Conservation (phyloP, 495 filamentous ascomycete genomes). For the Thermothielavioides terrestris region DNA sequence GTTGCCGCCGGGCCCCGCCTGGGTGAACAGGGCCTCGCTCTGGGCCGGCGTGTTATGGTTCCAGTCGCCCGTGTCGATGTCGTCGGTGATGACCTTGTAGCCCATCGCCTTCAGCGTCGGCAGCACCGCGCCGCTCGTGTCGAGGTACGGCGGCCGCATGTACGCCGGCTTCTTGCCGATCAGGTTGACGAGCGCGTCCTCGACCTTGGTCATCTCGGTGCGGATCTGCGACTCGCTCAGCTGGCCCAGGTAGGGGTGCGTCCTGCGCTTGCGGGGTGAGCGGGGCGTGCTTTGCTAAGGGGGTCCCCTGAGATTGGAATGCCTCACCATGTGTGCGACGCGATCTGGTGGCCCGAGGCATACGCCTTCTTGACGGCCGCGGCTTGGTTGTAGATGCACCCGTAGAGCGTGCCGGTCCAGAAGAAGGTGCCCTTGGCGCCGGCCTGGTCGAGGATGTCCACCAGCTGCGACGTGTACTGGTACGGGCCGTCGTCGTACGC, state of each 20-base stretch:
- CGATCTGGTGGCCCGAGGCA: constrained; percentile 43
- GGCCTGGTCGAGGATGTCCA: constrained; percentile 56
- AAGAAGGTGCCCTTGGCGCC: constrained; percentile 53
- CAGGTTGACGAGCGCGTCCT: constrained; percentile 45
- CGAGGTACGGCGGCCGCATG: constrained; percentile 47
- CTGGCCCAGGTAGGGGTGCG: constrained; percentile 38
- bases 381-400: constrained; percentile 46
- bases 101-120: constrained; percentile 37
- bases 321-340: constrained; percentile 43
- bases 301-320: too few species aligned
- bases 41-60: constrained; percentile 38
- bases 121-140: constrained; percentile 38
- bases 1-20: constrained; percentile 38
- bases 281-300: too few species aligned
- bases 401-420: constrained; percentile 47
- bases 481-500: constrained; percentile 74
- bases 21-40: constrained; percentile 36
- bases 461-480: constrained; percentile 53
- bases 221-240: constrained; percentile 33
- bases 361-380: constrained; percentile 42
- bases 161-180: constrained; percentile 46
- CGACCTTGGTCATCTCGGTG: constrained; percentile 42
- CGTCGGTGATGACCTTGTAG: constrained; percentile 48
- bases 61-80: constrained; percentile 48
- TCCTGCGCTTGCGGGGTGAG: constrained; percentile 22